Conservation (phyloP, 2,329 filamentous ascomycete species). For the Exophiala alcalophila region DNA sequence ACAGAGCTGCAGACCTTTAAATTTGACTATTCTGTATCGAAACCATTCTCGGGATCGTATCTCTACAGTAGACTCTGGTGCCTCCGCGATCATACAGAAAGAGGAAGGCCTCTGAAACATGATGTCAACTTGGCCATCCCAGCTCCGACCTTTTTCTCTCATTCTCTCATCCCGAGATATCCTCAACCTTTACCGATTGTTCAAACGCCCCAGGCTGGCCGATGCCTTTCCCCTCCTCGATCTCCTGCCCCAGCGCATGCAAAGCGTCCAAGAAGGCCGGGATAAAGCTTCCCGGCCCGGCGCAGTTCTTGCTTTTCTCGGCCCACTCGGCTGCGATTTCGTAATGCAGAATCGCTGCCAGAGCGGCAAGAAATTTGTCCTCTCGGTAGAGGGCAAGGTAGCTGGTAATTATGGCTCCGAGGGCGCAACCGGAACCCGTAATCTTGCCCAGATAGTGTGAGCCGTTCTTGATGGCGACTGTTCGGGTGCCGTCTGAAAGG, state of each 20-base stretch:
- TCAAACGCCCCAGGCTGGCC: neutral
- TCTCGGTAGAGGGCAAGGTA: constrained; percentile 62
- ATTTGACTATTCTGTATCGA: too few relatives aligned
- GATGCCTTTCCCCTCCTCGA: constrained; percentile 39
- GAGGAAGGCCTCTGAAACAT: too few relatives aligned
- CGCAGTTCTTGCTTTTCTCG: constrained; percentile 58
- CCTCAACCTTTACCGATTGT: neutral
- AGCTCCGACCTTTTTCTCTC: neutral
- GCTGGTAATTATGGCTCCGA: constrained; percentile 77
- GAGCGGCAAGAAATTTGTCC: constrained; percentile 68
- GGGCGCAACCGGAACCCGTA: constrained; percentile 70
- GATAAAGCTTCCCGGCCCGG: constrained; percentile 81
- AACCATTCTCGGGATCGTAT: too few relatives aligned
- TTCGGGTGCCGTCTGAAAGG: constrained; percentile 69
- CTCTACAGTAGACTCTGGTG: too few relatives aligned
- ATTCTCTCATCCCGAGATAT: neutral
- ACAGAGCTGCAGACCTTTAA: too few relatives aligned
- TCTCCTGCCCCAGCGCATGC: constrained; percentile 49
- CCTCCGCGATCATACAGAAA: too few relatives aligned
- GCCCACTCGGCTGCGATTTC: constrained; percentile 73
- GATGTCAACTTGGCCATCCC: too few relatives aligned
- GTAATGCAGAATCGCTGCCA: constrained; percentile 73
- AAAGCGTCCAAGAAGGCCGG: constrained; percentile 77
- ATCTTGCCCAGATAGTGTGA: constrained; percentile 56
- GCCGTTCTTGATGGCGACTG: constrained; percentile 71